Base-by-base conservation (phyloP, 768 basidiomycete genomes). In the Trametes meyenii region DNA sequence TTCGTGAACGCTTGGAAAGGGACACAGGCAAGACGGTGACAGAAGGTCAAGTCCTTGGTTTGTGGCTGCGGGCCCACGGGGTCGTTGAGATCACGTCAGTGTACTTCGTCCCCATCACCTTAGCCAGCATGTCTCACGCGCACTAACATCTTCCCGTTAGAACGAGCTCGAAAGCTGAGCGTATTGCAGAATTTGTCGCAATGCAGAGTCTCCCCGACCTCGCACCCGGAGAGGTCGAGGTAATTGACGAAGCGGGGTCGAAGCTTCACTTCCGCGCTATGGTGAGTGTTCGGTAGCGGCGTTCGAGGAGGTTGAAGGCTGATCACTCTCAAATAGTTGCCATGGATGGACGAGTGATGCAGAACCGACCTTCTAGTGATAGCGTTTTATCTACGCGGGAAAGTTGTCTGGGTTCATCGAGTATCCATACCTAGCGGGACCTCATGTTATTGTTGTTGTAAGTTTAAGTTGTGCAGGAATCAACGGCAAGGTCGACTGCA, bases 111-210 rank as follows among this genome's bases (percentile, higher is more conserved):
- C 29, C 50, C 29, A 33, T 40, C 36, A 53, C 53, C 40, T 21
- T 35, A 21, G 5, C 43, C 35, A 53, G 40, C 1, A 10, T 12
- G 12, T 29, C 43, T 45, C 23, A 19, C 19, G 42, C 19, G 42
- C n/a, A 14, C 40, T 2, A 48, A 12, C 3, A 16, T 39, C 5
- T 6, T 12, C 5, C 42, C 60, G 49, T 38, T 35, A 80, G 79
- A 56, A 81, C 79, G 52, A 77, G 74, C 44, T 69, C 73, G 3
- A 81, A 76, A 63, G 70, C 67, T 45, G 72, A 79, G 36, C 76
- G 83, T 6, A 68, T 85, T 13, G 70, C 77, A 60, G 78, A 82
- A 51, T 85, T 84, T 67, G 68, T 85, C 52, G 77, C 73, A 7
- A 76, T 77, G 8, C 76, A 74, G 11, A 75, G 78, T 57, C 73